Conservation (phyloP, 2,329 filamentous ascomycete species). For the Seiridium unicorne region DNA sequence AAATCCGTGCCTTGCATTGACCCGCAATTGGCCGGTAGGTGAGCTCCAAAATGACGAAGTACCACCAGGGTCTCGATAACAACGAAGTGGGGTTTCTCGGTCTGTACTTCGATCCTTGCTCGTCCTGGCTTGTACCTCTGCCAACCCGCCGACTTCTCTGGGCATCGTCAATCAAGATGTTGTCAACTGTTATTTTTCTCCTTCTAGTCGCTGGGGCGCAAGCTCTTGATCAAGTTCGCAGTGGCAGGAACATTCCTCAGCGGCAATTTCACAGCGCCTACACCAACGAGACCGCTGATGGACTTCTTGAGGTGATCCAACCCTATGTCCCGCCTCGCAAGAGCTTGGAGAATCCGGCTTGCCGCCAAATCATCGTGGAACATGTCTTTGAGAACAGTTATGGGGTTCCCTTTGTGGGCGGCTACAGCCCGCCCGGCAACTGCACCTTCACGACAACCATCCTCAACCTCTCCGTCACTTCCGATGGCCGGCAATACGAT, state of each 20-base stretch:
- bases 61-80: not conserved
- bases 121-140: not conserved
- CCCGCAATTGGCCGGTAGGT: not conserved
- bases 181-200: not conserved
- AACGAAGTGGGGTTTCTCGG: not conserved
- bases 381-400: constrained; percentile 27
- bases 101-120: not conserved
- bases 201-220: not conserved
- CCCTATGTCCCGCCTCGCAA: constrained; percentile 21
- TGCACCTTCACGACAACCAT: constrained; percentile 28
- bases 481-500: constrained; percentile 60
- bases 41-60: not conserved
- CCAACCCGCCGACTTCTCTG: not conserved
- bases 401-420: constrained; percentile 22
- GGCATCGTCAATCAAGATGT: not conserved
- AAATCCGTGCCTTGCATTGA: not conserved
- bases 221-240: not conserved
- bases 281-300: not conserved
- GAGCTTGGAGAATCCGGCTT: constrained; percentile 16
- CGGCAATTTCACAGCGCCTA: not conserved
- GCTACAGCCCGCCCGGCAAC: constrained; percentile 19
- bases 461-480: constrained; percentile 61
- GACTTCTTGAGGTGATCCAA: constrained; percentile 23
- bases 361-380: constrained; percentile 19
- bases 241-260: not conserved